Evolutionary conservation across 2,329 filamentous ascomycete species (phyloP).

Genomic region (Alternaria novae-zelandiae): DNA sequence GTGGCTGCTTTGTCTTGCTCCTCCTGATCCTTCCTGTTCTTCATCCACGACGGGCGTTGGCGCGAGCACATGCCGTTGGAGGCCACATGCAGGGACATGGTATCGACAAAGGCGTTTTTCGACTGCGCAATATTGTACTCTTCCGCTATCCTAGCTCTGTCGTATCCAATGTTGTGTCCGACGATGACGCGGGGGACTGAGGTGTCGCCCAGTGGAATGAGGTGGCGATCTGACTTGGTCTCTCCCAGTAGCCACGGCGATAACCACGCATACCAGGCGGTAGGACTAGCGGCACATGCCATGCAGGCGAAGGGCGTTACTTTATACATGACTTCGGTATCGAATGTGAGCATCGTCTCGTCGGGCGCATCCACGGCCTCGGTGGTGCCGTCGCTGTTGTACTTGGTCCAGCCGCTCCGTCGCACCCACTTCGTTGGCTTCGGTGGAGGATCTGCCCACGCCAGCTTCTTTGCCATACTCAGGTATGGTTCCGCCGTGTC

Average conservation of each 20-base stretch:
- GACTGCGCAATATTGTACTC: slow-evolving; percentile 87
- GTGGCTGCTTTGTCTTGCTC: slow-evolving; percentile 78
- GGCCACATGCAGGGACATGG: slow-evolving; percentile 97
- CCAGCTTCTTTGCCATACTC: slow-evolving; percentile 75
- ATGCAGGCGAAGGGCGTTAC: slow-evolving; percentile 92
- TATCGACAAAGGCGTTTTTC: slow-evolving; percentile 87
- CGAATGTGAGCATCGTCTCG: slow-evolving; percentile 85
- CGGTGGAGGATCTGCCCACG: slow-evolving; percentile 63
- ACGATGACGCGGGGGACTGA: slow-evolving; percentile 77
- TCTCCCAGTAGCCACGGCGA: slow-evolving; percentile 94
- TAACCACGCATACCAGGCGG: slow-evolving; percentile 95
- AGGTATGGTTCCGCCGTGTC: slow-evolving; percentile 89
- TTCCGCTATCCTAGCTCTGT: slow-evolving; percentile 84
- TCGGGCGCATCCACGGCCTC: slow-evolving; percentile 78
- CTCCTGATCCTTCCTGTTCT: slow-evolving; percentile 89
- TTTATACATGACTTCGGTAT: slow-evolving; percentile 97
- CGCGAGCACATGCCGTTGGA: slow-evolving; percentile 99
- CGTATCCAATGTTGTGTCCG: slow-evolving; percentile 95
- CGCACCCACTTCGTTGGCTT: slow-evolving; percentile 76
- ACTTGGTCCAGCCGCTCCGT: slow-evolving; percentile 93
- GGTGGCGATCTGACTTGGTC: slow-evolving; percentile 75
- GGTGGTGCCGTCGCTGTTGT: slow-evolving; percentile 74
- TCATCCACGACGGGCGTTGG: slow-evolving; percentile 97
- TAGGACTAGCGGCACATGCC: slow-evolving; percentile 90
- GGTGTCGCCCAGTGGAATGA: slow-evolving; percentile 86